Evolutionary conservation across 1,284 basidiomycete species (phyloP), one percentile per base, ranked within the genome.

Genomic region (Microbotryomycetes sp.): DNA sequence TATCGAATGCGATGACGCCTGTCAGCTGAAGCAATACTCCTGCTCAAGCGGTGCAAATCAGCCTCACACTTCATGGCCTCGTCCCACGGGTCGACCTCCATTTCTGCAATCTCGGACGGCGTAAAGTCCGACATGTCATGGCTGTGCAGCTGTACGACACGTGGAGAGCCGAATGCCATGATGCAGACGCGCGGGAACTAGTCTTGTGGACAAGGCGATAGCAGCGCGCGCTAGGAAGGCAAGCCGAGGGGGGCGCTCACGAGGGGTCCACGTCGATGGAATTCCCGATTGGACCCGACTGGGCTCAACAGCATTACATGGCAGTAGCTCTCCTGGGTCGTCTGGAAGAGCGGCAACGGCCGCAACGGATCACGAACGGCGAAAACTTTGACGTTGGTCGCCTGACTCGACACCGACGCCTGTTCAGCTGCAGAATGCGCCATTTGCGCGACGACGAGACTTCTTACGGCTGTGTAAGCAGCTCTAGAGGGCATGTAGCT

Each of bases 51-150:
- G 15, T 23, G 6, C 18, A 3, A 5, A 6, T 3, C 1, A 5
- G 1, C 52, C 64, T 21, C 35, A 66, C 64, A 69, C 30, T 67
- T 65, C 16, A 63, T 61, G 9, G 63, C 9, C 5, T 63, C 30
- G 2, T 59, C 58, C 54, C 62, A 69, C 27, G 68, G 68, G 27
- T 69, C 68, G 21, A 60, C 23, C 11, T 57, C 59, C 61, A 65
- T 65, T 54, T 70, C 54, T 15, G 65, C 57, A 60, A 54, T 54
- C 47, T 70, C 60, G 24, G 64, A 27, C 18, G 62, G 21, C 24
- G 69, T 61, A 18, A 41, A 41, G 11, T 41, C 11, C 18, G 35
- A 41, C 35, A 41, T 41, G 35, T 41, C 35, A 41, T 41, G 35
- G 18, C 35, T 41, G 35, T 41, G 35, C 9, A 9, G 35, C 18